phyloP scores from a whole-genome alignment of 164 flowering plant species.

The Umbilicus rupestris region DNA sequence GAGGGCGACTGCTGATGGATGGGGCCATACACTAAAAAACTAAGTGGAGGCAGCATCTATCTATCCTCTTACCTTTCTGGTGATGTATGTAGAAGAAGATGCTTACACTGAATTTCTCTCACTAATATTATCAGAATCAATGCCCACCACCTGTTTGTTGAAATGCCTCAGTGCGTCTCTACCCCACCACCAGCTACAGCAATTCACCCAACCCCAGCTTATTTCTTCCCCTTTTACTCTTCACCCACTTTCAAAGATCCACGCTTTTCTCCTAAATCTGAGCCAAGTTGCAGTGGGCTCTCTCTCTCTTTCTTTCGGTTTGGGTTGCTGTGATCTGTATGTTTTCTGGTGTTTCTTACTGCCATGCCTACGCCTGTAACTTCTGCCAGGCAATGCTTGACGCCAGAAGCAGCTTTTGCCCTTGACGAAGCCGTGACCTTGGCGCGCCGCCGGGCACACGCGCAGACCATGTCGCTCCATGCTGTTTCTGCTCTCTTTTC shows the following conservation, averaged over 20 bases:
- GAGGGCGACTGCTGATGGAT: constrained; percentile 13
- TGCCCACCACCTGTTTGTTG: constrained; percentile 12
- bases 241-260: not conserved
- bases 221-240: not conserved
- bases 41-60: constrained; percentile 23
- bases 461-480: constrained; percentile 63
- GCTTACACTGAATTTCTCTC: not conserved
- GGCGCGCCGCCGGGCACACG: constrained; percentile 48
- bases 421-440: constrained; percentile 58
- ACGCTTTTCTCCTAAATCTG: not conserved
- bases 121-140: constrained; percentile 13
- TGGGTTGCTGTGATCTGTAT: not conserved
- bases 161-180: constrained; percentile 11
- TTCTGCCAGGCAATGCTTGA: constrained; percentile 57
- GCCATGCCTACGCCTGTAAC: constrained; percentile 61
- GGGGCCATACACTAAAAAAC: constrained; percentile 5
- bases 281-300: not conserved
- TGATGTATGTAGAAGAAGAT: not conserved
- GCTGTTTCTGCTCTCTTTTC: constrained; percentile 52
- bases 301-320: not conserved
- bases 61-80: not conserved
- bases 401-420: constrained; percentile 39
- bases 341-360: constrained; percentile 24
- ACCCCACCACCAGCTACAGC: constrained; percentile 3
- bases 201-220: too few species aligned